phyloP scores from a whole-genome alignment of 2,329 filamentous ascomycete species.

The Aspergillus nomiae region DNA sequence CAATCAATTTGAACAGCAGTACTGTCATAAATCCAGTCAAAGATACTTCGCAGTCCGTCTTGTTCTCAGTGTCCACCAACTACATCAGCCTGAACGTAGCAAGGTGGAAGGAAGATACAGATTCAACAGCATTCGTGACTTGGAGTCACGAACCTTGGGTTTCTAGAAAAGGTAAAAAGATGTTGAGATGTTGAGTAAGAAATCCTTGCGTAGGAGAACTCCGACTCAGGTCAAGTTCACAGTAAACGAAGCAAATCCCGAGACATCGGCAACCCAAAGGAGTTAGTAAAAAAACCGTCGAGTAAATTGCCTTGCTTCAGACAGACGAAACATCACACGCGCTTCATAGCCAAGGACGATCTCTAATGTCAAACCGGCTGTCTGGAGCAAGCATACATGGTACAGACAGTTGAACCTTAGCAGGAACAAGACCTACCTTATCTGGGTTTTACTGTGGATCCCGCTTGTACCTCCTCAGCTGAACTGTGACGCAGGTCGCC shows the following conservation, averaged over 20 bases:
- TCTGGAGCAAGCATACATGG: no score
- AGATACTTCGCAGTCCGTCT: not conserved
- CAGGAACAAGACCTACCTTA: not conserved
- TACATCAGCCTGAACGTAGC: not conserved
- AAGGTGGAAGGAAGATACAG: not conserved
- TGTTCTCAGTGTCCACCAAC: not conserved
- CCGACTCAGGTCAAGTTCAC: not conserved
- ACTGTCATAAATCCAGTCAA: not conserved
- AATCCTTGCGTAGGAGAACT: not conserved
- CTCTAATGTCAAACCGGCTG: not conserved
- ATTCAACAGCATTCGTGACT: not conserved
- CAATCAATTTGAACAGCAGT: not conserved
- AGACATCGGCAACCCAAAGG: not conserved
- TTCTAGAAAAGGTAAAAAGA: not conserved
- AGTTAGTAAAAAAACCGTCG: not conserved
- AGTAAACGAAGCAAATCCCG: not conserved
- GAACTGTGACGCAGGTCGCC: constrained; percentile 7
- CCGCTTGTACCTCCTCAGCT: constrained; percentile 10
- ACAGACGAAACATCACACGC: not conserved
- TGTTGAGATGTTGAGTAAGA: not conserved
- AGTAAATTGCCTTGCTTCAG: not conserved
- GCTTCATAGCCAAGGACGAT: not conserved
- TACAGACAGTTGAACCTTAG: no score
- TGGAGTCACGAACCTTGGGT: not conserved
- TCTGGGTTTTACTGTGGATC: not conserved